Conservation (phyloP, 2,329 filamentous ascomycete genomes). For the Grosmannia clavigera region DNA sequence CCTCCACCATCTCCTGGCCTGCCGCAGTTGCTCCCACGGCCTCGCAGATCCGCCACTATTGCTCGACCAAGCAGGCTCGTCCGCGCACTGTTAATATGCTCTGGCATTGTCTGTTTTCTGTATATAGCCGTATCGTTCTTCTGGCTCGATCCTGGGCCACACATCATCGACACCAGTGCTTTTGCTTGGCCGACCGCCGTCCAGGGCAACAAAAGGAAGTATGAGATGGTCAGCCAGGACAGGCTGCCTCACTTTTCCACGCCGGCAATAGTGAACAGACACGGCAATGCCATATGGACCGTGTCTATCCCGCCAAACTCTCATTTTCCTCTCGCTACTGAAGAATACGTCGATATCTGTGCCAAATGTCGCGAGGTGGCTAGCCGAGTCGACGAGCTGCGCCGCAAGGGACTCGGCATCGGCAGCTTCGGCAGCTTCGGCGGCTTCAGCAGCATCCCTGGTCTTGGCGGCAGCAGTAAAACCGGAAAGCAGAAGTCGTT, state of each 20-base stretch:
- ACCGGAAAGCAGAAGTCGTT: constrained; percentile 10
- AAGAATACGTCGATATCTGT: constrained; percentile 60
- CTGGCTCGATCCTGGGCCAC: constrained; percentile 13
- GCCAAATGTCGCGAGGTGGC: constrained; percentile 54
- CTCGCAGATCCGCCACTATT: constrained; percentile 47
- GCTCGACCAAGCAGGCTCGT: constrained; percentile 45
- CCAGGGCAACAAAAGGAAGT: constrained; percentile 29
- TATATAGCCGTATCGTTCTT: constrained; percentile 31
- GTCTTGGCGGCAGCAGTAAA: not conserved
- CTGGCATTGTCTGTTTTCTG: constrained; percentile 35
- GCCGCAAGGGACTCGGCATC: constrained; percentile 6
- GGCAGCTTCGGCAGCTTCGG: not conserved
- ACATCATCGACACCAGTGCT: not conserved
- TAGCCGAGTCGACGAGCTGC: constrained; percentile 39
- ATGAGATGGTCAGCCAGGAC: constrained; percentile 55
- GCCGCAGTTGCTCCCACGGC: constrained; percentile 50
- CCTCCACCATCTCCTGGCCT: constrained; percentile 61
- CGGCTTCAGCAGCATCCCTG: not conserved
- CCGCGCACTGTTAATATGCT: constrained; percentile 41
- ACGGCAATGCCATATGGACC: constrained; percentile 62
- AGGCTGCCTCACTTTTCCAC: constrained; percentile 59
- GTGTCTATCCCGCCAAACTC: constrained; percentile 59
- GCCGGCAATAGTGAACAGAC: constrained; percentile 55
- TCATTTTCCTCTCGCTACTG: constrained; percentile 52
- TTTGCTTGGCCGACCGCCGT: constrained; percentile 27